These are phyloP conservation scores for Houttuynia cordata DNA, from an alignment of 164 flowering plant genomes.

Conservation along the genomic window DNA sequence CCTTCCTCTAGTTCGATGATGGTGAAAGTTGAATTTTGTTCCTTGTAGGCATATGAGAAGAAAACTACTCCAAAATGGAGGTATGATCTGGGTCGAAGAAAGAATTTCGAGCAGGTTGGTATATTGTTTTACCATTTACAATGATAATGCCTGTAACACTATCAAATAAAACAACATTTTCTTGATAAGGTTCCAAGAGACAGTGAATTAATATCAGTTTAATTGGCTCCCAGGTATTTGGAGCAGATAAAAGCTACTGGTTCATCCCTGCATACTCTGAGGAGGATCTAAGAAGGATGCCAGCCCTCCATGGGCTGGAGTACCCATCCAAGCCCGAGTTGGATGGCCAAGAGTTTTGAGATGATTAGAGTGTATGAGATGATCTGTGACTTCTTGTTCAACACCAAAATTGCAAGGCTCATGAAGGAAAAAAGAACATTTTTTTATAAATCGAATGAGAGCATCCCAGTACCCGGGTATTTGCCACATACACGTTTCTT, in stretches of 20 bases:
- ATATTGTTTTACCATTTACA: neutral
- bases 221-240: constrained; percentile 46
- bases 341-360: constrained; percentile 54
- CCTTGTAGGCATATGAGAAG: constrained; percentile 87
- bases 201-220: neutral
- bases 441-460: too few relatives aligned
- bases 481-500: too few relatives aligned
- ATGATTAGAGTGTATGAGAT: neutral
- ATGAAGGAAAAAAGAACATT: too few relatives aligned
- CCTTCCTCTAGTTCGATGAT: neutral
- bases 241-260: constrained; percentile 56
- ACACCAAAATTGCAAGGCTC: too few relatives aligned
- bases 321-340: constrained; percentile 83
- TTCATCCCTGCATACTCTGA: constrained; percentile 68
- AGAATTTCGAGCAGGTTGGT: constrained; percentile 65
- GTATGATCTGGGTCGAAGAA: constrained; percentile 64
- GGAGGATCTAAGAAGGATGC: constrained; percentile 72
- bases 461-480: too few relatives aligned
- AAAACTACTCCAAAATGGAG: constrained; percentile 79
- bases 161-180: neutral
- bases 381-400: neutral
- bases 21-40: constrained; percentile 5
- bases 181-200: too few relatives aligned
- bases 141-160: neutral
- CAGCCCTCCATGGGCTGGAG: constrained; percentile 90